Percentiles rank a stretch among this genome's conserved stretches.
phyloP scores from a whole-genome alignment of 78 protist species.

The Andalucia godoyi region DNA sequence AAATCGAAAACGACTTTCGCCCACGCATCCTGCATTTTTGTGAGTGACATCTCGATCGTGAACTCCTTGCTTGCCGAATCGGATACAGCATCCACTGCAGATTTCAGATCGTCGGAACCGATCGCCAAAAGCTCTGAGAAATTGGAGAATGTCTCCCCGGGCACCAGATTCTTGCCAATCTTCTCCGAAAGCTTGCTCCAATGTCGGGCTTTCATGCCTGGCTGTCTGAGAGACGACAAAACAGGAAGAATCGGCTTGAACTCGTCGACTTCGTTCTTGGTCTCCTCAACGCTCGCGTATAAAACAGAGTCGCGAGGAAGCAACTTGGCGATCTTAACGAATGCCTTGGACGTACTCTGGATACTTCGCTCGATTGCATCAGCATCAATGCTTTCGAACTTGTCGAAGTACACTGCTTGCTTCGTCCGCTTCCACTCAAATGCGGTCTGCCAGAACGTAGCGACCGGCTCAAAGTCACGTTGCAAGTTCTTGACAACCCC shows the following conservation, averaged over 20 bases:
- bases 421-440: too few relatives aligned
- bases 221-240: conserved; percentile 34
- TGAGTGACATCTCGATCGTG: conserved; percentile 22
- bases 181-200: conserved; percentile 37
- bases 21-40: conserved; percentile 23
- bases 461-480: too few relatives aligned
- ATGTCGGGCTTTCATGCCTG: conserved; percentile 65
- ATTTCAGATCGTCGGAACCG: neutral
- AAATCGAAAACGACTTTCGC: neutral
- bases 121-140: neutral
- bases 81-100: too few relatives aligned
- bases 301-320: conserved; percentile 9
- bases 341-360: neutral
- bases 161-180: conserved; percentile 12
- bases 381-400: too few relatives aligned
- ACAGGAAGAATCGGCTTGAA: conserved; percentile 41
- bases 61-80: conserved; percentile 38
- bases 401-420: too few relatives aligned
- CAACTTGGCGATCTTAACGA: neutral
- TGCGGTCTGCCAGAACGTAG: too few relatives aligned
- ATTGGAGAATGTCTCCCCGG: conserved; percentile 1
- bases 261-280: conserved; percentile 13
- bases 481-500: too few relatives aligned
- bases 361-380: too few relatives aligned
- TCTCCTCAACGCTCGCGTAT: conserved; percentile 13